These are phyloP conservation scores for Lonicera japonica DNA, from an alignment of 129 eudicot species.

Conservation along the genomic window DNA sequence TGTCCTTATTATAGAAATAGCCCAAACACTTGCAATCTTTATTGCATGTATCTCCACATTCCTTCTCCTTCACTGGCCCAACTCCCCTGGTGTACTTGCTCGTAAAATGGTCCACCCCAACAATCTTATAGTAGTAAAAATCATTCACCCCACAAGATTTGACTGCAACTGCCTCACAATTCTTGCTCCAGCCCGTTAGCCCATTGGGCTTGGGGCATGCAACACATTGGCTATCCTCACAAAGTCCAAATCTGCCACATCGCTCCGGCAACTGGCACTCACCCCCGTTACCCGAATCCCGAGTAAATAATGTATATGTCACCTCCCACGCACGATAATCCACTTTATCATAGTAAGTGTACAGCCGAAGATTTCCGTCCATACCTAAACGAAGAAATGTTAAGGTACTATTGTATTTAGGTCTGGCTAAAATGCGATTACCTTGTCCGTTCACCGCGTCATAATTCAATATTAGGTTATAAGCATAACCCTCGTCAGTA, in stretches of 20 bases:
- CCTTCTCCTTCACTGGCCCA: conserved; percentile 28
- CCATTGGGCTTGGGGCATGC: conserved; percentile 43
- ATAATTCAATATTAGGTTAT: neutral
- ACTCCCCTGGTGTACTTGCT: conserved; percentile 25
- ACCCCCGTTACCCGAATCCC: neutral
- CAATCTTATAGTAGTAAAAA: conserved; percentile 34
- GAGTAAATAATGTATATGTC: conserved; percentile 30
- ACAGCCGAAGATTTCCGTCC: conserved; percentile 44
- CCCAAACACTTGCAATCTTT: conserved; percentile 62
- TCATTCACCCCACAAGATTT: conserved; percentile 23
- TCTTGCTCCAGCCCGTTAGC: conserved; percentile 43
- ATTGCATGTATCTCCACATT: conserved; percentile 31
- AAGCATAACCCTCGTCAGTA: conserved; percentile 5
- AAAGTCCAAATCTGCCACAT: conserved; percentile 44
- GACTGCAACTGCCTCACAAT: conserved; percentile 20
- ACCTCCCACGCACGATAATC: conserved; percentile 29
- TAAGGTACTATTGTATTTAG: conserved; percentile 33
- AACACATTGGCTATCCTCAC: conserved; percentile 45
- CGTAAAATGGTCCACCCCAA: conserved; percentile 51
- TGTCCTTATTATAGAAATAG: conserved; percentile 38
- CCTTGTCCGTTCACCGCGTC: neutral
- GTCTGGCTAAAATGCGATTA: neutral
- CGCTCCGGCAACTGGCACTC: conserved; percentile 48
- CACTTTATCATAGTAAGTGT: conserved; percentile 27
- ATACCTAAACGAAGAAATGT: conserved; percentile 43